Base-by-base conservation (phyloP, 768 basidiomycete genomes). In the Austroboletus eburneus region DNA sequence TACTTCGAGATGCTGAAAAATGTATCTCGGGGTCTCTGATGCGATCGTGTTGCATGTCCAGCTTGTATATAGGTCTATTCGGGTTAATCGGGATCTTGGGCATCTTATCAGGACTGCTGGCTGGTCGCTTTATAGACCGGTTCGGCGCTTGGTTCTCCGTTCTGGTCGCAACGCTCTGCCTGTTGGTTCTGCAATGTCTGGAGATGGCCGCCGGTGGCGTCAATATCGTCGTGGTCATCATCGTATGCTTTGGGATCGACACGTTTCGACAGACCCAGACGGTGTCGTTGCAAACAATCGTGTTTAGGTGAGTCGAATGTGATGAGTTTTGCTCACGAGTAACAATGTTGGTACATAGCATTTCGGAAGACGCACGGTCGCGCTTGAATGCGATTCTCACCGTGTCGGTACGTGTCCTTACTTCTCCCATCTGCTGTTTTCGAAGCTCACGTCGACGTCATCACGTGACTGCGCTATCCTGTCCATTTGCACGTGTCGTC, bases 41-140 rank as follows among this genome's bases (percentile, higher is more conserved):
- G 5, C 33, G 5, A 5, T 34, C 14, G 17, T 17, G n/a, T 36
- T 39, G 35, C 12, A 27, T 10, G 22, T 39, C 12, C 42, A 49
- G 56, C 21, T 57, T 58, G 43, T 64, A 65, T 23, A 76, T 76
- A 34, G 76, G 76, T 38, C 55, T 78, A 4, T 73, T 78, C 43
- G 76, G 75, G 13, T 64, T 78, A 7, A 59, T 77, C 17, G 76
- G 76, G 12, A 58, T 76, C 20, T 51, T 59, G 46, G 76, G 70
- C 23, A 63, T 74, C 39, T 47, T 57, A 18, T 54, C 52, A 2
- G 66, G 55, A 1, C 66, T 64, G 9, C 36, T 59, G 35, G 60
- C 58, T 1, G 63, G 64, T 10, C 56, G 49, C 30, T 39, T 65
- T 18, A 59, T 63, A 2, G 63, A 68, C 45, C 52, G 48, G 13